Base-by-base conservation (phyloP, 129 eudicot species). In the Tagetes erecta region DNA sequence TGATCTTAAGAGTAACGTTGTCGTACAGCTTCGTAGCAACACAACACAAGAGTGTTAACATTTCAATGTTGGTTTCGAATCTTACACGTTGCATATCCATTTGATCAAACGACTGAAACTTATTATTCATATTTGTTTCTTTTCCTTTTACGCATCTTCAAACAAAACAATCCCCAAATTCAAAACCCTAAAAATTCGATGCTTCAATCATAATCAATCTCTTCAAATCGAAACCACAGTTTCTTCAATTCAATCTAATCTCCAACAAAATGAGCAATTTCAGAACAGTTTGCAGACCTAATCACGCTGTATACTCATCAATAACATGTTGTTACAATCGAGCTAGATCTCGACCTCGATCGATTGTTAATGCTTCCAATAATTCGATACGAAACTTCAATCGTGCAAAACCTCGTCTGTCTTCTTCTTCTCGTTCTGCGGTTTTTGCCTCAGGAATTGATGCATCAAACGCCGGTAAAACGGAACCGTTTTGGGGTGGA, bases 261-360 rank as follows among this genome's bases (percentile, higher is more conserved):
- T 68, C 9, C 59, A 73, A 74, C 41, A 71, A 79, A 34, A 92
- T 92, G 96, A 89, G 93, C 80, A 88, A 84, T 83, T 77, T 92
- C 50, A 87, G 95, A 77, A 55, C 83, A 55, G 73, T 87, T 50
- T 84, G 96, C 55, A 80, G 90, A 69, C 94, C 96, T 59, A 80
- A 88, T 49, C 78, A 86, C 20, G 70, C 86, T 68, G 85, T 84
- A 62, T 83, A 83, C 77, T 82, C 91, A 37, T 84, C 92, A 45
- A 73, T 87, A 44, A 73, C 90, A 41, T 83, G 86, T 37, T 82
- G 87, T 50, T 78, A 72, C 81, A 80, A 78, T 68, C 64, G 75
- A 69, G 62, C 80, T 14, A 68, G 82, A 8, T 42, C 13, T 75
- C 83, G 81, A 68, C 55, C 80, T 81, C 84, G 66, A 63, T 82